Percentiles rank a stretch among this genome's conserved stretches.
Evolutionary conservation across 306 rosid genomes (phyloP).

Genomic region (Abrus pulchellus): DNA sequence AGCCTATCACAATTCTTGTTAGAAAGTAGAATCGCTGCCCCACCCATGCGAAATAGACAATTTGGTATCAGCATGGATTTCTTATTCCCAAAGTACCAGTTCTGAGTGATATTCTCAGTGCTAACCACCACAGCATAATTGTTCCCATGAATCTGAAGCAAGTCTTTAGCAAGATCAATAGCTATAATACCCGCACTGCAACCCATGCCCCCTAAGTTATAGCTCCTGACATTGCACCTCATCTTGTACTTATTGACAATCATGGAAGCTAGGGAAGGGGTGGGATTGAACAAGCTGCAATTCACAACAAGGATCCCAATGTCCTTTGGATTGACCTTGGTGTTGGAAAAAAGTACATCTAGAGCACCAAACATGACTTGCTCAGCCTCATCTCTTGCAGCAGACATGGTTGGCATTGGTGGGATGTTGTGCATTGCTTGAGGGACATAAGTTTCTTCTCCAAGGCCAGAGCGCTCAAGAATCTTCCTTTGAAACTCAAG

Average conservation of each 20-base stretch:
- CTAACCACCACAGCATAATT: constrained; percentile 77
- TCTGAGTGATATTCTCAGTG: constrained; percentile 78
- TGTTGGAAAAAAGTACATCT: constrained; percentile 62
- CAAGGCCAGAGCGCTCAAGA: constrained; percentile 70
- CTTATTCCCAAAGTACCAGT: constrained; percentile 80
- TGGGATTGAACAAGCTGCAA: constrained; percentile 75
- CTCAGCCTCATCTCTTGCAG: constrained; percentile 71
- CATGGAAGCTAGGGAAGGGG: constrained; percentile 79
- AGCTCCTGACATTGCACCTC: constrained; percentile 62
- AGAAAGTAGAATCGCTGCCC: constrained; percentile 66
- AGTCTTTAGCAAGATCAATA: constrained; percentile 70
- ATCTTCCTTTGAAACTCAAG: constrained; percentile 70
- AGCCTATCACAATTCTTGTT: constrained; percentile 54
- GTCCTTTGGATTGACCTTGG: constrained; percentile 61
- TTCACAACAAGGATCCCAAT: constrained; percentile 73
- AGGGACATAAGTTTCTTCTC: constrained; percentile 68
- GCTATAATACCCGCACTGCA: constrained; percentile 84
- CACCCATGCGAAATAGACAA: constrained; percentile 76
- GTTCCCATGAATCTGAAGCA: constrained; percentile 71
- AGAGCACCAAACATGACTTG: constrained; percentile 71
- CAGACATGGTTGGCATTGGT: constrained; percentile 59
- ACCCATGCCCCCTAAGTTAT: constrained; percentile 83
- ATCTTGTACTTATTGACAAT: constrained; percentile 70
- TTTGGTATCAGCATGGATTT: constrained; percentile 77
- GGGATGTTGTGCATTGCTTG: constrained; percentile 65